phyloP scores from a whole-genome alignment of 208 protist genomes.

The Tritrichomonas foetus region DNA sequence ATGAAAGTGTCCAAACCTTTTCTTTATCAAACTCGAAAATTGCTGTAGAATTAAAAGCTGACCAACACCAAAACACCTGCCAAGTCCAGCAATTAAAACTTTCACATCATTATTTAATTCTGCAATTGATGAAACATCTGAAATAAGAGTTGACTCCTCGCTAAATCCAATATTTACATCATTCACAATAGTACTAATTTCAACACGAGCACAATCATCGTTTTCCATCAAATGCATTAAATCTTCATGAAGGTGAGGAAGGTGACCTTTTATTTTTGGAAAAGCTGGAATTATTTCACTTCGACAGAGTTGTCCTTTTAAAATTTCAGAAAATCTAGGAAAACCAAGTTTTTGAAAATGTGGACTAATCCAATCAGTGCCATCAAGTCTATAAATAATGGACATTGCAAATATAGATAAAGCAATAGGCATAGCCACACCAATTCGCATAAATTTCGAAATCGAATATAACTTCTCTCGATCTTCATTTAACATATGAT shows the following conservation, averaged over 20 bases:
- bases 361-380: conserved; percentile 15
- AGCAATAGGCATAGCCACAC: neutral
- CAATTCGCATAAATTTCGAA: neutral
- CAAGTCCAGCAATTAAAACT: neutral
- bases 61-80: neutral
- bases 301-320: neutral
- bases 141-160: neutral
- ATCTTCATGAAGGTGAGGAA: neutral
- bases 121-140: neutral
- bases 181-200: neutral
- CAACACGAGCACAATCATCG: neutral
- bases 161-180: neutral
- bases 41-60: neutral
- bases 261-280: neutral
- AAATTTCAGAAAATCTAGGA: neutral
- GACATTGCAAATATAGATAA: neutral
- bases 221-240: neutral
- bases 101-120: neutral
- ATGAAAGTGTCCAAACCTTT: neutral
- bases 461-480: neutral
- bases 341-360: neutral
- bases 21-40: neutral
- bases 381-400: neutral
- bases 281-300: neutral
- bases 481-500: neutral